Base-by-base conservation (phyloP, 768 basidiomycete genomes). In the Amyloporia xantha region DNA sequence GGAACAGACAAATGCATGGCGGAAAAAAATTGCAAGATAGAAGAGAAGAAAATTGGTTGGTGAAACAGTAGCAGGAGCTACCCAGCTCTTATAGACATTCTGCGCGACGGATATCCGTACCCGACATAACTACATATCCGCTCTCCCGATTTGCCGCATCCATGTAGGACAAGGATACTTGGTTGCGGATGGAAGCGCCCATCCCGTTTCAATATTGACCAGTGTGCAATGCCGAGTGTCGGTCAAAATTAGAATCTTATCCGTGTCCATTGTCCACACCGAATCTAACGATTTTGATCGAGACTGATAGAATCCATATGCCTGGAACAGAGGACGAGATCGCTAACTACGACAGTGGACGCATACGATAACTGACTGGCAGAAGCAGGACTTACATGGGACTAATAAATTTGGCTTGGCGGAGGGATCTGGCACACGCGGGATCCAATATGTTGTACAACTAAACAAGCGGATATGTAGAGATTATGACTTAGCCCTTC, bases 1-100 rank as follows among this genome's bases (percentile, higher is more conserved):
- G 44, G 11, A 35, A 30, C n/a, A 26, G 39, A 33, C 12, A 50
- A 12, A 13, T 23, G 44, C 49, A 50, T 50, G 43, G 30, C 15
- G 7, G 30, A 33, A 33, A 33, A 15, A 7, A 15, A 33, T 7
- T 7, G 7, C 30, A 33, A 33, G 30, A 33, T 33, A 21, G 35
- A 36, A 19, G 33, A 23, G 24, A 13, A 46, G 46, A 24, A 20
- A 20, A 35, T 12, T 33, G 19, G 13, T 21, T 17, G 7, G 15
- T 25, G 42, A 28, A 19, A 5, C 25, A 17, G 15, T 4, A 33
- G 3, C 7, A 15, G 15, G 27, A 7, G 44, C n/a, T 33, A 15
- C 30, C 30, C 38, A 39, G 9, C 38, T 39, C 19, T 39, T 39
- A 39, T 39, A 21, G 9, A 39, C 38, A n/a, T 39, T 6, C 15